Percentiles rank a stretch among this genome's conserved stretches.
Conservation (phyloP, 2,329 filamentous ascomycete genomes). For the Diaporthe eres region DNA sequence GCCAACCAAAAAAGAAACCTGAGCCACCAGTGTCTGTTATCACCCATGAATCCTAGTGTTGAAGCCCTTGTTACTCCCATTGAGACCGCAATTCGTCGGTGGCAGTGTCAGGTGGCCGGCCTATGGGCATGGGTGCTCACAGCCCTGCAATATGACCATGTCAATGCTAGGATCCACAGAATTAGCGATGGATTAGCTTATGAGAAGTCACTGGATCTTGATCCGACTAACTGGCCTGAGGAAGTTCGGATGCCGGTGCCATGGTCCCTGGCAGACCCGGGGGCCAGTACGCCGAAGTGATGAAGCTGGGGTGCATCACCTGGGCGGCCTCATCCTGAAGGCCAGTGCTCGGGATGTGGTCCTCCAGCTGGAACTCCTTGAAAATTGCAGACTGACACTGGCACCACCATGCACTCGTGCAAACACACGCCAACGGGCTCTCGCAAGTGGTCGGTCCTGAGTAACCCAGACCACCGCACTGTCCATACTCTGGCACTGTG, state of each 20-base stretch:
- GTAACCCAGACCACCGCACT: slow-evolving; percentile 54
- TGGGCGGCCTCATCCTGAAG: too few species aligned
- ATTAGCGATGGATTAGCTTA: neutral
- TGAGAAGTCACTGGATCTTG: too few species aligned
- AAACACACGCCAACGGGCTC: slow-evolving; percentile 50
- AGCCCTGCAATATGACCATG: neutral
- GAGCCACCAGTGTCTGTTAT: too few species aligned
- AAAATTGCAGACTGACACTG: slow-evolving; percentile 45
- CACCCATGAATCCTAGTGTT: too few species aligned
- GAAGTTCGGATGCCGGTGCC: neutral
- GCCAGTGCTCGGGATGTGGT: neutral
- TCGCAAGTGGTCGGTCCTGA: slow-evolving; percentile 51
- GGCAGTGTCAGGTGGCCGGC: too few species aligned
- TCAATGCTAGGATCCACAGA: neutral
- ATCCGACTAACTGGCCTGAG: neutral
- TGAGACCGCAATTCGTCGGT: too few species aligned
- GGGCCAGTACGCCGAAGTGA: neutral
- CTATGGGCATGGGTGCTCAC: neutral
- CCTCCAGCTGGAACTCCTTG: neutral
- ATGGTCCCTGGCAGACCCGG: too few species aligned
- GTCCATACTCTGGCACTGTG: slow-evolving; percentile 52
- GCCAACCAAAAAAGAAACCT: too few species aligned
- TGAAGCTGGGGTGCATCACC: neutral
- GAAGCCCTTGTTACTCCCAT: too few species aligned
- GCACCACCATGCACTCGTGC: slow-evolving; percentile 50